Base-by-base conservation (phyloP, 1,284 basidiomycete species). In the Tilletia setariae region DNA sequence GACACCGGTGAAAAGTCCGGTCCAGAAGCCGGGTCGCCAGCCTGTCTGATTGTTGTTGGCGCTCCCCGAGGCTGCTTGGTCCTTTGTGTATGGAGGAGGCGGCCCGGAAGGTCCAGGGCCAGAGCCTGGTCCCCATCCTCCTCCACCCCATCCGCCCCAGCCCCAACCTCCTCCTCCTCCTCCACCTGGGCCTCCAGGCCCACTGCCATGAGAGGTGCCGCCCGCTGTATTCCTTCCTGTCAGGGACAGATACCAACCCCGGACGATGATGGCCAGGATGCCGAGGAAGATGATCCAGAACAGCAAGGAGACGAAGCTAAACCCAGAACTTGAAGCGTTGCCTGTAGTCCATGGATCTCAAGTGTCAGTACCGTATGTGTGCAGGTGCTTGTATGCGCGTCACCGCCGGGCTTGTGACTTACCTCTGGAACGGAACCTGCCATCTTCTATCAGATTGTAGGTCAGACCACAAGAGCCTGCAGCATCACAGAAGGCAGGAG, bases 31-130 rank as follows among this genome's bases (percentile, higher is more conserved):
- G 1, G 76, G 76, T 63, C 72, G 46, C 74, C 74, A 76, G 0
- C 68, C 66, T 23, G 66, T 8, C 28, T 23, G 21, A 68, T 46
- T 61, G 30, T 47, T 64, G 43, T 13, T 65, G 66, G 40, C 16
- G 28, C 47, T 19, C n/a, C 42, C 19, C 2, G 56, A 9, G 2
- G 19, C 21, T 8, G 78, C 67, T 16, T 83, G 68, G 69, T 84
- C 71, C 77, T 88, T 88, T 8, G 87, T 85, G 79, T 94, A 94
- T 0, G 92, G 92, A 8, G 93, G 92, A 0, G 93, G 92, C 0
- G 91, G 87, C 61, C 83, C 84, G 9, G 56, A 4, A 13, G 43
- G 40, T 4, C 16, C 81, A 68, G 44, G 61, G 67, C 21, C 67
- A 6, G 30, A 32, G 13, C 56, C 56, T 19, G 46, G 46, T 7